Evolutionary conservation across 2,329 filamentous ascomycete species (phyloP).

Genomic region (Thielaviopsis ethacetica): DNA sequence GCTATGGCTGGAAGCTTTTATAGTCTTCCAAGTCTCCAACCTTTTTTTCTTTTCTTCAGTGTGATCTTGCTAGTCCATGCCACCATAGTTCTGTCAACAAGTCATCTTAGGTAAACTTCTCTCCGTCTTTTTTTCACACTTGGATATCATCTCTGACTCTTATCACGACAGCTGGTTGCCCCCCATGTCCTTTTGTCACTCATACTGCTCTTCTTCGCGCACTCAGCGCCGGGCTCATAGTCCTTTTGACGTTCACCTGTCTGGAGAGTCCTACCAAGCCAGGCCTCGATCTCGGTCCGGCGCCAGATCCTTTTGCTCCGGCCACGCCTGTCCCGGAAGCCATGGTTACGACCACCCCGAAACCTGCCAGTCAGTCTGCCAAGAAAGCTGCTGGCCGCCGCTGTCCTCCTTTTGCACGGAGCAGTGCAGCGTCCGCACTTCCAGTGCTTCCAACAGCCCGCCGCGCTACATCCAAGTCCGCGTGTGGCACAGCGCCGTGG

Average conservation of each 20-base stretch:
- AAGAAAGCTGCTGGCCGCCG: background rate
- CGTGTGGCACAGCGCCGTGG: conserved; percentile 1
- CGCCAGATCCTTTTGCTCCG: background rate
- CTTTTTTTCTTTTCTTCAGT: no score
- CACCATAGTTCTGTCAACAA: no score
- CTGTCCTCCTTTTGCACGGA: background rate
- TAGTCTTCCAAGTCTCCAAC: no score
- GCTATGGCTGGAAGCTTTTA: no score
- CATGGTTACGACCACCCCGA: no score
- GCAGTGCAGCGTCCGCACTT: no score
- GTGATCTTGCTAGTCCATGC: no score
- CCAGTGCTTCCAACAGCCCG: conserved; percentile 14
- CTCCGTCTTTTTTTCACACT: no score
- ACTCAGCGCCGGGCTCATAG: background rate
- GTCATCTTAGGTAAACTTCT: no score
- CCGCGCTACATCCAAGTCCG: conserved; percentile 1
- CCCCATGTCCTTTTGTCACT: background rate
- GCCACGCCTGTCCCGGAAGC: background rate
- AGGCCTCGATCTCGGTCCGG: background rate
- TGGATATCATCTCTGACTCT: no score
- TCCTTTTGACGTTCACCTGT: background rate
- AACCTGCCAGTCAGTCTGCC: background rate
- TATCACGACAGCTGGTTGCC: background rate
- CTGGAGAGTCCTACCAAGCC: background rate
- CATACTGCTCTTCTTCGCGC: background rate